Base-by-base conservation (phyloP, 1,139 yeast genomes). In the Taphrina wiesneri region DNA sequence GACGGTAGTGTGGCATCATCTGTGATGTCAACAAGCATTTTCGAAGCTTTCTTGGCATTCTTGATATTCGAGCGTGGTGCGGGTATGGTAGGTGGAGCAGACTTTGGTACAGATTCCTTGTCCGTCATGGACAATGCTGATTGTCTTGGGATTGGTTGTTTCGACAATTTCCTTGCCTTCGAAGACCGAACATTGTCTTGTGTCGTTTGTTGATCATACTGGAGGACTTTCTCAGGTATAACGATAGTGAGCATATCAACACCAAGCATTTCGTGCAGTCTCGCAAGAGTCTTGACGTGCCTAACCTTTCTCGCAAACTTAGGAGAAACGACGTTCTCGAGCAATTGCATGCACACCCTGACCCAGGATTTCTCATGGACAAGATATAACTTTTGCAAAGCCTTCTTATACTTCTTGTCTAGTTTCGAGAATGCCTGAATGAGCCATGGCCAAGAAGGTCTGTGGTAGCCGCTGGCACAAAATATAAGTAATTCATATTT, bases 331-430 rank as follows among this genome's bases (percentile, higher is more conserved):
- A 61, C 49, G 43, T 68, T 47, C 56, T 67, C 69, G 60, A 70
- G 83, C 82, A 15, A 81, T 75, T 90, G 93, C 23, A 90, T 83
- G 43, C 91, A 82, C 0, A 96, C 87, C 71, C 91, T 85, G 19
- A 90, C 84, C 78, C 93, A 84, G 93, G 97, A 91, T 64, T 90
- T 87, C 72, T 92, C 97, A 75, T 93, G 98, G 3, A 93, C 96
- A 47, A 92, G 83, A 70, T 87, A 88, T 2, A 90, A 80, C 72
- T 85, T 86, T 64, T 79, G 79, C 63, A 91, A 77, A 65, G 83
- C 80, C 68, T 83, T 83, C 68, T 83, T 82, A 64, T 82, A 79
- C 15, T 82, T 81, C 21, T 82, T 80, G n/a, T 92, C 85, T 56
- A 93, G 82, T 71, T 83, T 78, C 70, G 88, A 84, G 72, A 90